These are phyloP conservation scores for Apiospora marii DNA, from an alignment of 2,329 filamentous ascomycete species.

Conservation along the genomic window DNA sequence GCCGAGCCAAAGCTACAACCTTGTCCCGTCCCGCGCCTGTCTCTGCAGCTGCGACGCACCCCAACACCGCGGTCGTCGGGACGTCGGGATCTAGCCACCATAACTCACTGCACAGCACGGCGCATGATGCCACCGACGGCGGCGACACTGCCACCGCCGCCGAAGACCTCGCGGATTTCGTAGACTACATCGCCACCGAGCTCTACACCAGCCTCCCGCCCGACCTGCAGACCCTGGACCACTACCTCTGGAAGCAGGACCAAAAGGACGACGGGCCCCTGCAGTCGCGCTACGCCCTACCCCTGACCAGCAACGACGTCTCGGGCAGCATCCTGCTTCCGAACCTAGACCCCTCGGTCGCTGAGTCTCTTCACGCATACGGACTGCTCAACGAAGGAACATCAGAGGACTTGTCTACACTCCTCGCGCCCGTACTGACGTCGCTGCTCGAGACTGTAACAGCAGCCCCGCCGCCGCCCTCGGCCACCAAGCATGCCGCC, in stretches of 20 bases:
- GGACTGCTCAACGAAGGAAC: slow-evolving; percentile 58
- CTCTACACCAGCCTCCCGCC: slow-evolving; percentile 72
- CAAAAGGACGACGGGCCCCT: slow-evolving; percentile 45
- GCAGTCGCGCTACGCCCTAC: slow-evolving; percentile 62
- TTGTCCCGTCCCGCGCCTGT: slow-evolving; percentile 22
- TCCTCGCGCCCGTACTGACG: slow-evolving; percentile 70
- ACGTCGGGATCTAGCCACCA: slow-evolving; percentile 24
- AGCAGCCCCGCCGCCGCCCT: slow-evolving; percentile 70
- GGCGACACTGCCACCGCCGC: slow-evolving; percentile 58
- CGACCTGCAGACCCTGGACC: slow-evolving; percentile 67
- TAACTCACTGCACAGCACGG: background rate
- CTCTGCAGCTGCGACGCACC: background rate
- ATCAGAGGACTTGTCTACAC: slow-evolving; percentile 54
- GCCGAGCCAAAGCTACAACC: slow-evolving; percentile 49
- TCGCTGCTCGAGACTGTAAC: slow-evolving; percentile 67
- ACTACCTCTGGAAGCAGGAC: slow-evolving; percentile 61
- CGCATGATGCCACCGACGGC: slow-evolving; percentile 30
- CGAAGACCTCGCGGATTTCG: slow-evolving; percentile 80
- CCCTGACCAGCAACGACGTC: slow-evolving; percentile 60
- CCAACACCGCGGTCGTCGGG: slow-evolving; percentile 21
- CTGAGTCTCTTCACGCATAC: slow-evolving; percentile 75
- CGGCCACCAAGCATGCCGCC: slow-evolving; percentile 59
- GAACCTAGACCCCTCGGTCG: slow-evolving; percentile 64
- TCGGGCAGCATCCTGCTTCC: slow-evolving; percentile 55
- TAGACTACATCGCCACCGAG: slow-evolving; percentile 77